phyloP scores from a whole-genome alignment of 2,329 filamentous ascomycete genomes.

The Acarospora socialis region DNA sequence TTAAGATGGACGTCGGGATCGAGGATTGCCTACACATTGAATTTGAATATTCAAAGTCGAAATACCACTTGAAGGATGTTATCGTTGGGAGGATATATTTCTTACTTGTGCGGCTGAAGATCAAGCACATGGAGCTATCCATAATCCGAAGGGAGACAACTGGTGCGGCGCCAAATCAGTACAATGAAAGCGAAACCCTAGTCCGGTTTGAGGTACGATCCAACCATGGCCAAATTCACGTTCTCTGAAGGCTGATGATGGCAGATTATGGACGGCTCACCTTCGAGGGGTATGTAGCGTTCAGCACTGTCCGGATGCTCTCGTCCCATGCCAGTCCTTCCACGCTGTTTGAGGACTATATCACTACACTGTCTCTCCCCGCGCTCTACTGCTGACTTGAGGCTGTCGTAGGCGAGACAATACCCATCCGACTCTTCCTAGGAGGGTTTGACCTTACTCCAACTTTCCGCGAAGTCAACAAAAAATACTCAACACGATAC shows the following conservation, averaged over 20 bases:
- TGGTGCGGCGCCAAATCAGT: slow-evolving; percentile 91
- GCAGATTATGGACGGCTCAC: slow-evolving; percentile 98
- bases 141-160: slow-evolving; percentile 97
- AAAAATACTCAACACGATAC: slow-evolving; percentile 97
- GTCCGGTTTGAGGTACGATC: slow-evolving; percentile 74
- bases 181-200: slow-evolving; percentile 97
- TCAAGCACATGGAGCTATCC: slow-evolving; percentile 98
- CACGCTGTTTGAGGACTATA: not conserved
- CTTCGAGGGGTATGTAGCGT: slow-evolving; percentile 58
- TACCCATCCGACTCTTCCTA: slow-evolving; percentile 91
- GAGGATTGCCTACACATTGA: slow-evolving; percentile 99
- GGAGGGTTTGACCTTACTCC: slow-evolving; percentile 95
- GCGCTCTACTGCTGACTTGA: slow-evolving; percentile 14
- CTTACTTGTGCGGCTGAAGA: slow-evolving; percentile 89
- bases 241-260: slow-evolving; percentile 11
- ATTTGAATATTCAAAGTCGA: slow-evolving; percentile 98
- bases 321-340: not conserved
- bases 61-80: slow-evolving; percentile 98
- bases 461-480: slow-evolving; percentile 98
- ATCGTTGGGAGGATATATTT: slow-evolving; percentile 99
- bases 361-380: no score
- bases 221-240: slow-evolving; percentile 6
- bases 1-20: slow-evolving; percentile 99
- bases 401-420: slow-evolving; percentile 67
- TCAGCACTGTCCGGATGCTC: not conserved